These are phyloP conservation scores for Olyra latifolia DNA, from an alignment of 176 grass and related monocot genomes.

Conservation along the genomic window DNA sequence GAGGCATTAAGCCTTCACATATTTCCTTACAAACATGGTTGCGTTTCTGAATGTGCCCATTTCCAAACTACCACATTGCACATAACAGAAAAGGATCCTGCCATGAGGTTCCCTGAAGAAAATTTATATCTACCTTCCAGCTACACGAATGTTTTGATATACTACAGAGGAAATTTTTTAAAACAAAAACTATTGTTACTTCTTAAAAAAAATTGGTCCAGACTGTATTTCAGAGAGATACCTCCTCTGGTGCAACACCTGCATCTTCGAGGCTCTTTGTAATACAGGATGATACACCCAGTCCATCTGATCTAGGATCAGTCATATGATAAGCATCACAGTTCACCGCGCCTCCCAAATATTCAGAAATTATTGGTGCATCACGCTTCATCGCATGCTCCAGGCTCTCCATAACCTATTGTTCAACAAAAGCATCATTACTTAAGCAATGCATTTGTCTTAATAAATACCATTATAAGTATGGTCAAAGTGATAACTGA, in stretches of 20 bases:
- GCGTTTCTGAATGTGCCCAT: neutral
- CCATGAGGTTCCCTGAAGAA: neutral
- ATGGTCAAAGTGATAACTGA: neutral
- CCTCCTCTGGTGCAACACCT: slow-evolving; percentile 71
- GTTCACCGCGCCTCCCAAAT: slow-evolving; percentile 61
- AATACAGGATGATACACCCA: slow-evolving; percentile 63
- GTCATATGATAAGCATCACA: slow-evolving; percentile 83
- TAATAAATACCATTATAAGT: neutral
- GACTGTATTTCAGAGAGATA: slow-evolving; percentile 21
- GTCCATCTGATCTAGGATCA: slow-evolving; percentile 60
- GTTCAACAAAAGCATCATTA: neutral
- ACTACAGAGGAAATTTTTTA: neutral
- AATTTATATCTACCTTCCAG: neutral
- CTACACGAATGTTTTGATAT: neutral
- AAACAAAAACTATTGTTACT: neutral
- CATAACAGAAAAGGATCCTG: neutral
- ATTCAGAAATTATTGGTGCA: slow-evolving; percentile 65
- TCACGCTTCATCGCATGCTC: slow-evolving; percentile 65
- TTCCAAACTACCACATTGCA: neutral
- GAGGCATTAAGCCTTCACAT: no score
- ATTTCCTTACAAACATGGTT: no score
- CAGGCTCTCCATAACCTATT: slow-evolving; percentile 69
- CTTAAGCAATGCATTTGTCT: slow-evolving; percentile 22
- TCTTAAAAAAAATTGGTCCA: neutral
- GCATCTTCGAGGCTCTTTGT: slow-evolving; percentile 54